These are phyloP conservation scores for Colletotrichum salicis DNA, from an alignment of 2,329 filamentous ascomycete species.

Conservation along the genomic window DNA sequence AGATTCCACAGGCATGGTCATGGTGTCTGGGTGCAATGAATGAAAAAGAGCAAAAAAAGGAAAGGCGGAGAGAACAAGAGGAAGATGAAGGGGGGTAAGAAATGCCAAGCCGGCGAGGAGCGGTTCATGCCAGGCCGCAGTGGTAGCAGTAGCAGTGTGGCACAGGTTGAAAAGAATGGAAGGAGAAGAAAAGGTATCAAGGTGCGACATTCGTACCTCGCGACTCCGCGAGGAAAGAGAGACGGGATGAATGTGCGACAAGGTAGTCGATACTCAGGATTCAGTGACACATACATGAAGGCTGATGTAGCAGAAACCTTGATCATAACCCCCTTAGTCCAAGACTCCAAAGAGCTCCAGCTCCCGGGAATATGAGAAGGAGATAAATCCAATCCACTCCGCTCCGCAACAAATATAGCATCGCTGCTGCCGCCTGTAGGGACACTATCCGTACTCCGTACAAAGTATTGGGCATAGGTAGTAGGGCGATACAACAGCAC, in stretches of 20 bases:
- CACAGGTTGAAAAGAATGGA: neutral
- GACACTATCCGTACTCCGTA: too few relatives aligned
- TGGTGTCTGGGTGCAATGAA: neutral
- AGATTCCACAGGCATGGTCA: neutral
- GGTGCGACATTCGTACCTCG: neutral
- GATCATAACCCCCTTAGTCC: too few relatives aligned
- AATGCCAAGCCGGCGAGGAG: neutral
- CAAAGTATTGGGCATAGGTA: too few relatives aligned
- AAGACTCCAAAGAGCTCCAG: neutral
- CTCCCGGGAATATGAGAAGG: slow-evolving; percentile 19
- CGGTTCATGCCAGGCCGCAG: neutral
- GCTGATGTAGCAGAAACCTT: neutral
- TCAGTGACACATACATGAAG: neutral
- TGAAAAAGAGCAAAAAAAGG: neutral
- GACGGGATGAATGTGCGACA: neutral
- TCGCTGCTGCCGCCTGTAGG: neutral
- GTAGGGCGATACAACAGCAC: neutral
- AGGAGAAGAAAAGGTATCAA: neutral
- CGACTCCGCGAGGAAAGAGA: neutral
- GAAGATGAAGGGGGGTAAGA: neutral
- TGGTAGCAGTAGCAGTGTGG: neutral
- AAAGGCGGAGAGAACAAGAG: neutral
- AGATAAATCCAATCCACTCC: neutral
- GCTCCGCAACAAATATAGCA: slow-evolving; percentile 17
- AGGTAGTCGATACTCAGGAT: neutral